phyloP scores from a whole-genome alignment of 164 flowering plant species.

The Macadamia tetraphylla region DNA sequence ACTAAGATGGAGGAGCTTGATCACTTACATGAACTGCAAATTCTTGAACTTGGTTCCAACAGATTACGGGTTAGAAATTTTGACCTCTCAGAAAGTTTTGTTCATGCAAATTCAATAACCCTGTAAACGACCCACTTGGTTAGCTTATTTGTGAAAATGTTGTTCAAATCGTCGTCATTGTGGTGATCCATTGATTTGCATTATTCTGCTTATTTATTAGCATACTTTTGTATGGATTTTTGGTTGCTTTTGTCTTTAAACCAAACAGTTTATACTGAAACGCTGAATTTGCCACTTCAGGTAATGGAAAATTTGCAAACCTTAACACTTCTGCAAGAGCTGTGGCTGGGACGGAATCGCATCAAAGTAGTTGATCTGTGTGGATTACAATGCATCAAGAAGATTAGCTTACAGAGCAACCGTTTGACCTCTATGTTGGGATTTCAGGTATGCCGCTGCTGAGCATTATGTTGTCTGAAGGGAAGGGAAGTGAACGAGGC shows the following conservation, averaged over 20 bases:
- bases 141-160: too few relatives aligned
- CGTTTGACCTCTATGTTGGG: conserved; percentile 89
- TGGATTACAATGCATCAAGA: conserved; percentile 75
- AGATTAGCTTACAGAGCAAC: conserved; percentile 95
- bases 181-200: too few relatives aligned
- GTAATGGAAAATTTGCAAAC: conserved; percentile 84
- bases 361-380: conserved; percentile 69
- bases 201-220: too few relatives aligned
- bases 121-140: neutral
- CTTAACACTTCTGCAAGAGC: conserved; percentile 66
- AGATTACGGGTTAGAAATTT: conserved; percentile 64
- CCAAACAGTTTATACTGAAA: neutral
- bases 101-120: neutral
- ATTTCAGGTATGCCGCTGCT: conserved; percentile 50
- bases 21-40: conserved; percentile 64
- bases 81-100: neutral
- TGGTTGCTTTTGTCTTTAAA: too few relatives aligned
- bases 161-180: too few relatives aligned
- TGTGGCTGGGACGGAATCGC: conserved; percentile 95
- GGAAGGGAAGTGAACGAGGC: neutral
- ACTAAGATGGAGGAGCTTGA: conserved; percentile 86
- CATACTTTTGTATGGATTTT: too few relatives aligned
- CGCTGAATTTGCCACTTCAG: conserved; percentile 31
- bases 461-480: neutral
- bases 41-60: conserved; percentile 98